phyloP scores from a whole-genome alignment of 192 early-diverging fungal genomes.

The Paraglomus brasilianum region DNA sequence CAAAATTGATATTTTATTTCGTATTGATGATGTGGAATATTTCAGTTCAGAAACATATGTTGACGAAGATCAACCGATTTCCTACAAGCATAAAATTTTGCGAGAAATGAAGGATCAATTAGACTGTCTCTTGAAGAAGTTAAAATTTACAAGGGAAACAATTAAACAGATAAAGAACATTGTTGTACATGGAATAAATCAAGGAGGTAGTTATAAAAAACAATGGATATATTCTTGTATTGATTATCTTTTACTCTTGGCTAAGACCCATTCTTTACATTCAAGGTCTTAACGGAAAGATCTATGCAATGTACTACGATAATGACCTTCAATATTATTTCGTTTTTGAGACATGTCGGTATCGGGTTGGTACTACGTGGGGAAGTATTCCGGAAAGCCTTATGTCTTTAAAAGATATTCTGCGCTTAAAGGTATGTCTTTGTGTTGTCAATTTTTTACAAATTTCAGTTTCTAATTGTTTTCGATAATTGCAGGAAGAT shows the following conservation, averaged over 20 bases:
- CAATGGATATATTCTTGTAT: background rate
- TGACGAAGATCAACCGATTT: constrained; percentile 9
- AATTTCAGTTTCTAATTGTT: too few relatives aligned
- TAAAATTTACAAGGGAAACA: constrained; percentile 15
- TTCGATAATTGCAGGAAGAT: too few relatives aligned
- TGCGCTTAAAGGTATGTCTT: too few relatives aligned
- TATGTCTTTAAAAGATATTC: too few relatives aligned
- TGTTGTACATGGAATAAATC: constrained; percentile 7
- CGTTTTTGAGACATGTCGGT: too few relatives aligned
- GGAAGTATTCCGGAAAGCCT: too few relatives aligned
- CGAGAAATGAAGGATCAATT: constrained; percentile 12
- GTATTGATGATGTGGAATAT: constrained; percentile 24
- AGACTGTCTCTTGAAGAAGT: constrained; percentile 23
- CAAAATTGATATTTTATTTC: constrained; percentile 23
- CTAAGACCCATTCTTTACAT: background rate
- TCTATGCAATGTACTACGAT: constrained; percentile 7
- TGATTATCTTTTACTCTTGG: background rate
- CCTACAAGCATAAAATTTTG: constrained; percentile 10
- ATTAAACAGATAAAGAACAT: background rate
- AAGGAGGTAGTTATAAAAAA: background rate
- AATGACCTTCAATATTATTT: too few relatives aligned
- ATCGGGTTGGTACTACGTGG: too few relatives aligned
- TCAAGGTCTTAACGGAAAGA: background rate
- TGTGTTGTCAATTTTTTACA: too few relatives aligned
- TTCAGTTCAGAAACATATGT: background rate